Evolutionary conservation across 1,139 yeast genomes (phyloP).

Genomic region (Magnusiomyces sp.): DNA sequence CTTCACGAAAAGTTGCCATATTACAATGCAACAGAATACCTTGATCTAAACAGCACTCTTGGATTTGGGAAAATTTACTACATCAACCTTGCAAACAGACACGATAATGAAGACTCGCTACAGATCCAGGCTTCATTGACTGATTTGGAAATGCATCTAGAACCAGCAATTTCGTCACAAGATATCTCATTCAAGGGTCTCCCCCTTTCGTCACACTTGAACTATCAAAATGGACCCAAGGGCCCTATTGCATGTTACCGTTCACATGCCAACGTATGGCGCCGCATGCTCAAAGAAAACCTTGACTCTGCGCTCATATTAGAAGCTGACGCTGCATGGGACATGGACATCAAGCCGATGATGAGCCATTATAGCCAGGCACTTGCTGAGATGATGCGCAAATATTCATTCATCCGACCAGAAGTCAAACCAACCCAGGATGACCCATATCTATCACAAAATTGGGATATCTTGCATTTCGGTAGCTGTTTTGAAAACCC

Average conservation of each 20-base stretch:
- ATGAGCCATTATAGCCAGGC: slow-evolving; percentile 14
- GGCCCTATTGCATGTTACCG: slow-evolving; percentile 7
- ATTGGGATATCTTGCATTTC: neutral
- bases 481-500: slow-evolving; percentile 4
- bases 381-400: neutral
- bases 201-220: slow-evolving; percentile 13
- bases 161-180: slow-evolving; percentile 11
- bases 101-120: slow-evolving; percentile 16
- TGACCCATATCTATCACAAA: neutral
- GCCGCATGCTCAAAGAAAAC: neutral
- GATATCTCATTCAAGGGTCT: slow-evolving; percentile 9
- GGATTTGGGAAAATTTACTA: slow-evolving; percentile 17
- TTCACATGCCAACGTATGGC: slow-evolving; percentile 9
- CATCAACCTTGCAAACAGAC: slow-evolving; percentile 15
- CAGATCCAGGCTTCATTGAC: slow-evolving; percentile 13
- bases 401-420: neutral
- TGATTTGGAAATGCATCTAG: slow-evolving; percentile 12
- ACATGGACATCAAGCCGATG: slow-evolving; percentile 10
- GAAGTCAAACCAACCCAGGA: neutral
- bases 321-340: slow-evolving; percentile 19
- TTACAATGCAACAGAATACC: too few relatives aligned
- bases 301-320: slow-evolving; percentile 8
- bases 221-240: neutral
- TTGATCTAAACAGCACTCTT: slow-evolving; percentile 14
- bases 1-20: too few relatives aligned